Conservation (phyloP, 805 yeast genomes). For the Myxozyma sirexii region DNA sequence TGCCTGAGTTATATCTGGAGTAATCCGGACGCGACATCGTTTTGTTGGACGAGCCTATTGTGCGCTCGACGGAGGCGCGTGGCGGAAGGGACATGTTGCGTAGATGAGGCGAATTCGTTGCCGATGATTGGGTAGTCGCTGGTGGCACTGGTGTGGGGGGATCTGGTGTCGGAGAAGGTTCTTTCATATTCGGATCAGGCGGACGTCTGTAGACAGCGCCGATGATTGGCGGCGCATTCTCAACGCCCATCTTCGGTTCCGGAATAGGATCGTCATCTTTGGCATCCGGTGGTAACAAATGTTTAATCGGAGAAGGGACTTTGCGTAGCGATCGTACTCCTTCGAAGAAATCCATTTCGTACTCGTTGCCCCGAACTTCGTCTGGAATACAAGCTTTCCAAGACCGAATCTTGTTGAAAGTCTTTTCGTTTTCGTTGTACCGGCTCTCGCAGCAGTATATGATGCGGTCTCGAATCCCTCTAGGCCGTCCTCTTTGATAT, state of each 20-base stretch:
- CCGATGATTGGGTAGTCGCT: constrained; percentile 14
- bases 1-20: constrained; percentile 13
- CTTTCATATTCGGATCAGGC: constrained; percentile 75
- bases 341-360: constrained; percentile 61
- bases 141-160: constrained; percentile 25
- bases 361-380: constrained; percentile 75
- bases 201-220: constrained; percentile 88
- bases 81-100: constrained; percentile 18
- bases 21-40: constrained; percentile 21
- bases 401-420: constrained; percentile 91
- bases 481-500: constrained; percentile 91
- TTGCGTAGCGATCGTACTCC: constrained; percentile 72
- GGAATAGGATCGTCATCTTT: constrained; percentile 74
- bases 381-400: constrained; percentile 99
- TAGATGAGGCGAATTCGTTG: constrained; percentile 32
- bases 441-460: constrained; percentile 93
- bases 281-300: constrained; percentile 74
- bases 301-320: constrained; percentile 82
- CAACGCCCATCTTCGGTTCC: constrained; percentile 76
- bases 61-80: constrained; percentile 17
- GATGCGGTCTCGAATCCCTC: constrained; percentile 65
- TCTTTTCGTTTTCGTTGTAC: constrained; percentile 86
- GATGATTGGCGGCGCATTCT: constrained; percentile 89
- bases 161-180: constrained; percentile 53
- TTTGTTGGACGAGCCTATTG: constrained; percentile 1